Evolutionary conservation across 2,329 filamentous ascomycete species (phyloP).

Genomic region (Fusarium brachygibbosum): DNA sequence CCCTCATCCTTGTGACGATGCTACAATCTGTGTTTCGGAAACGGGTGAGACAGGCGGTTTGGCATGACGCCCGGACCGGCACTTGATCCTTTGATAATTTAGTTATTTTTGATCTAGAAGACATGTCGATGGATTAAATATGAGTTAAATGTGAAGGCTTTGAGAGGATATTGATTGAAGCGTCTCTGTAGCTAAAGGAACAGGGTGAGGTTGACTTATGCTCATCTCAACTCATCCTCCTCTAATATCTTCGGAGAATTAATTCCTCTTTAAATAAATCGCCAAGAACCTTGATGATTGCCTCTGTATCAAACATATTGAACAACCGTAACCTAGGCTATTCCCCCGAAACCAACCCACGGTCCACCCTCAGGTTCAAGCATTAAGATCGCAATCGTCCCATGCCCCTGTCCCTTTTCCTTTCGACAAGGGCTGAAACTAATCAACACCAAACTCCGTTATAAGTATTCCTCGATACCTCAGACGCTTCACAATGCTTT

Average conservation of each 20-base stretch:
- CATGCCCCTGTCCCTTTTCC: constrained; percentile 14
- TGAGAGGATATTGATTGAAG: no score
- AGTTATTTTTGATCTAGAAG: not conserved
- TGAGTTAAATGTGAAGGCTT: not conserved
- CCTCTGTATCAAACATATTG: constrained; percentile 28
- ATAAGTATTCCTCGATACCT: constrained; percentile 35
- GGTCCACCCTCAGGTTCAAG: constrained; percentile 16
- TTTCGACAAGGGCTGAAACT: not conserved
- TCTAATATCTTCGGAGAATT: not conserved
- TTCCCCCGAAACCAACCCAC: constrained; percentile 15
- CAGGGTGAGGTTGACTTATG: no score
- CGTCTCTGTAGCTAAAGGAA: not conserved
- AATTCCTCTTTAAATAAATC: not conserved
- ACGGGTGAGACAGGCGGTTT: constrained; percentile 22
- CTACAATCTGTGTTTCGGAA: constrained; percentile 36
- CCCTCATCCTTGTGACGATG: constrained; percentile 35
- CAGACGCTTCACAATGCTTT: constrained; percentile 11
- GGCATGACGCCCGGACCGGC: constrained; percentile 25
- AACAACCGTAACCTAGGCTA: not conserved
- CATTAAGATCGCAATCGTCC: constrained; percentile 17
- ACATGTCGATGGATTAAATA: not conserved
- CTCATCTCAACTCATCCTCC: no score
- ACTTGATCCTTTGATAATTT: constrained; percentile 25
- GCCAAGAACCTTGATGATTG: constrained; percentile 1
- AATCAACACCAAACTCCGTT: constrained; percentile 16